Conservation (phyloP, 305 asterid species). For the Rubia tinctorum region DNA sequence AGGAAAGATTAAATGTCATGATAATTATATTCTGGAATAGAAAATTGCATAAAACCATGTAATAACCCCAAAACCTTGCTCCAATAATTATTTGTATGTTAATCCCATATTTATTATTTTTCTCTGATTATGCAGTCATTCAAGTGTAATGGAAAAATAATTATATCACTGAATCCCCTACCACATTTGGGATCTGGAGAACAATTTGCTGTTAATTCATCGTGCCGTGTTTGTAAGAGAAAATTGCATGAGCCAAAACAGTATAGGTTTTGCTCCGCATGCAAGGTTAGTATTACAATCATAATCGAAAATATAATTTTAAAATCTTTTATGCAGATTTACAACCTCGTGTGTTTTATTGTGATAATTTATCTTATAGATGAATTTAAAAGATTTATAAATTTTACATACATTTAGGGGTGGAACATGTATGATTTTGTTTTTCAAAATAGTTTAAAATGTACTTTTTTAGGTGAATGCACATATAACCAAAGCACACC, state of each 20-base stretch:
- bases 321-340: neutral
- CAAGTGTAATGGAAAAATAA: slow-evolving; percentile 3
- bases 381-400: no score
- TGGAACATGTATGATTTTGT: neutral
- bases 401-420: no score
- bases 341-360: no score
- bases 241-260: neutral
- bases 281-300: neutral
- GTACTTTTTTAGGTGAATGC: neutral
- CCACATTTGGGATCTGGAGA: neutral
- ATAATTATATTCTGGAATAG: no score
- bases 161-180: neutral
- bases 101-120: neutral
- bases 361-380: no score
- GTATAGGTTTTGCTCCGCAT: neutral
- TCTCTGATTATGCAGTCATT: neutral
- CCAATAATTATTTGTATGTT: no score
- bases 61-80: no score
- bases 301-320: neutral
- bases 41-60: no score
- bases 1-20: no score
- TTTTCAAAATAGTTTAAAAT: neutral
- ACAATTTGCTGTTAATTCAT: neutral
- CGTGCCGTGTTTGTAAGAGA: slow-evolving; percentile 3
- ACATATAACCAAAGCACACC: neutral